A percentile compares a stretch with the other conserved stretches of the same genome.
phyloP scores from a whole-genome alignment of 768 basidiomycete species.

The Leccinum ochraceum region DNA sequence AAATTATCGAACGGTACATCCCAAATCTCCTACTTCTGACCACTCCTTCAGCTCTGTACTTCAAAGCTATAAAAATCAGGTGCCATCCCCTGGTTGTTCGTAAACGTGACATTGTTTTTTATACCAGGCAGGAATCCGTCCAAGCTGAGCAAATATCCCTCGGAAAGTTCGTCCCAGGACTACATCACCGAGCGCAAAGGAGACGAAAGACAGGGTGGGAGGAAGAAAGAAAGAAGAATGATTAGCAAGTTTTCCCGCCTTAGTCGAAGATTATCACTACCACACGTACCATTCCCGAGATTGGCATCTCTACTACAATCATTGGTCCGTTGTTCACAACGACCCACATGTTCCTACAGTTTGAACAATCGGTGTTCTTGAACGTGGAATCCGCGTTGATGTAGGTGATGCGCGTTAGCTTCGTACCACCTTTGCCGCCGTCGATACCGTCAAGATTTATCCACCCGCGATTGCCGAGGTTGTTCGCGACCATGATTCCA shows the following conservation, averaged over 20 bases:
- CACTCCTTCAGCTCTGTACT: no score
- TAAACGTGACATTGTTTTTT: no score
- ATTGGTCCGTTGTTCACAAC: conserved; percentile 2
- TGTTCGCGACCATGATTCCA: background rate
- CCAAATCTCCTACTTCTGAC: no score
- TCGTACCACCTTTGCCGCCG: conserved; percentile 5
- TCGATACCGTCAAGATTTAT: conserved; percentile 10
- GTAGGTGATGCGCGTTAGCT: conserved; percentile 6
- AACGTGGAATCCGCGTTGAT: conserved; percentile 12
- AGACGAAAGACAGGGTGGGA: no score
- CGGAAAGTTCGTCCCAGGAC: no score
- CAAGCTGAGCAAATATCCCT: no score
- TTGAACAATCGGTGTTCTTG: conserved; percentile 5
- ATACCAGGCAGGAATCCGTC: no score
- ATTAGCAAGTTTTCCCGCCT: background rate
- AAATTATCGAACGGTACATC: no score
- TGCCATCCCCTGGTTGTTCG: no score
- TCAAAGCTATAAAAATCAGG: no score
- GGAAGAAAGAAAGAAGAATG: background rate
- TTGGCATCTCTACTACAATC: conserved; percentile 6
- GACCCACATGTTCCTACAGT: conserved; percentile 8
- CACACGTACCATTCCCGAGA: background rate
- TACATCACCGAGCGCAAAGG: no score
- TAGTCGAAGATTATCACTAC: background rate
- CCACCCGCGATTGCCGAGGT: conserved; percentile 5